These are phyloP conservation scores for Cutaneotrichosporon sp. DNA, from an alignment of 1,284 basidiomycete species.

Conservation along the genomic window DNA sequence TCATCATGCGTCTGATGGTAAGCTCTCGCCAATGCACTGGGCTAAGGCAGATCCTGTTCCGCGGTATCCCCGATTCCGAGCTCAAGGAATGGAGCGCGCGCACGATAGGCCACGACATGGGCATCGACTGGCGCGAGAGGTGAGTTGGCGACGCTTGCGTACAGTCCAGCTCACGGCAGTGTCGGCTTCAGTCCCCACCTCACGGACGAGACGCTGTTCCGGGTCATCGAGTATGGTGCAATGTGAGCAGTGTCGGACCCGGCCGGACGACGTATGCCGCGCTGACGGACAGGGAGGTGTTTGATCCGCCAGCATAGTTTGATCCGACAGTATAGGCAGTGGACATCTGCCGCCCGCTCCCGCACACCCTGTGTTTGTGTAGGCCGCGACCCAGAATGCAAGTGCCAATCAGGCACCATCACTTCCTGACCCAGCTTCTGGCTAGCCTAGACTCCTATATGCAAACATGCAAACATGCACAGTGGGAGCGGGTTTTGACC, in stretches of 20 bases:
- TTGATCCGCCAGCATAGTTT: neutral
- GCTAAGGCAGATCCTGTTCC: conserved; percentile 35
- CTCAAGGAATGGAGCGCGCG: conserved; percentile 36
- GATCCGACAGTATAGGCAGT: neutral
- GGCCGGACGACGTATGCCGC: no score
- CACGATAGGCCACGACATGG: conserved; percentile 34
- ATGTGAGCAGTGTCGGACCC: conserved; percentile 45
- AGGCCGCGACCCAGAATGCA: no score
- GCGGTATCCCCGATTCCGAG: conserved; percentile 35
- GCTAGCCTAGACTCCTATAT: no score
- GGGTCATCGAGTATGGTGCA: conserved; percentile 44
- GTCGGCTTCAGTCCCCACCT: conserved; percentile 34
- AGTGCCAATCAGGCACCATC: no score
- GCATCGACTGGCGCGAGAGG: conserved; percentile 40
- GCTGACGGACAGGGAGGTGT: conserved; percentile 17
- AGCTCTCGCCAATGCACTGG: conserved; percentile 4
- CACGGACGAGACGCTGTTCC: conserved; percentile 36
- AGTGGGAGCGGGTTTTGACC: no score
- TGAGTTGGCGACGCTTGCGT: conserved; percentile 19
- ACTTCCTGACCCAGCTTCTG: no score
- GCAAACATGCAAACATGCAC: no score
- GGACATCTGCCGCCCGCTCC: no score
- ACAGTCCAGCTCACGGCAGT: conserved; percentile 12
- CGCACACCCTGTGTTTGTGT: no score
- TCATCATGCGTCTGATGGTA: conserved; percentile 37